Conservation (phyloP, 306 rosid genomes). For the Vigna reflexopilosa region DNA sequence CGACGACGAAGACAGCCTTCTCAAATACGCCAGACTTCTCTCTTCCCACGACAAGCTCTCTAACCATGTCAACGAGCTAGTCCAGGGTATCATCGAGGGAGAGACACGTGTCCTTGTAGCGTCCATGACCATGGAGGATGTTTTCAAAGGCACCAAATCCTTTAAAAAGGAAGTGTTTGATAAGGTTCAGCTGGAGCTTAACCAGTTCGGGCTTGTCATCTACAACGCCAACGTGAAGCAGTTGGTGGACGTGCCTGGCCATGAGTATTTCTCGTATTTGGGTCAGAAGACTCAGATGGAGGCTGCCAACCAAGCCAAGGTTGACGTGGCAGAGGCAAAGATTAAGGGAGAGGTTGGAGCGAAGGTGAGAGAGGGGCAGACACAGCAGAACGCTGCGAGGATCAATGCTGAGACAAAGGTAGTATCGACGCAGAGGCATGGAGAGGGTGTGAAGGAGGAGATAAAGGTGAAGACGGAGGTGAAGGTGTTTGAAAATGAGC, state of each 20-base stretch:
- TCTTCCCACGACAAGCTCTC: constrained; percentile 54
- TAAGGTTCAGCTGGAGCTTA: constrained; percentile 64
- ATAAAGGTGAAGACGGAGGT: constrained; percentile 41
- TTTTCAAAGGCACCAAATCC: constrained; percentile 53
- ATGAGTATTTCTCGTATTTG: constrained; percentile 70
- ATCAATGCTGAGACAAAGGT: constrained; percentile 49
- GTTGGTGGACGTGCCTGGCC: constrained; percentile 64
- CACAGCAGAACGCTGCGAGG: constrained; percentile 44
- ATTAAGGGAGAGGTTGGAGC: constrained; percentile 49
- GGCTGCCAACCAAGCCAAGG: constrained; percentile 64
- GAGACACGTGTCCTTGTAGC: constrained; percentile 75
- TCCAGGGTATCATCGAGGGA: constrained; percentile 70
- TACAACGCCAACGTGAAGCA: constrained; percentile 78
- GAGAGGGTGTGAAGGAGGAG: constrained; percentile 47
- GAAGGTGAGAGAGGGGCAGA: constrained; percentile 28
- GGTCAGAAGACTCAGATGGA: constrained; percentile 79
- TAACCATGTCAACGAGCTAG: constrained; percentile 59
- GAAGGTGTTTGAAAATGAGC: constrained; percentile 48
- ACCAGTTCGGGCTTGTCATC: constrained; percentile 68
- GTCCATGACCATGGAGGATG: constrained; percentile 72
- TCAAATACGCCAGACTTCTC: constrained; percentile 61
- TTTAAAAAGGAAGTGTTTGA: constrained; percentile 67
- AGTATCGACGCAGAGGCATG: constrained; percentile 12
- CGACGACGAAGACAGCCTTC: constrained; percentile 48
- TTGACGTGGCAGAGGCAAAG: constrained; percentile 45